A percentile compares a stretch with the other conserved stretches of the same genome.
phyloP scores from a whole-genome alignment of 2,329 filamentous ascomycete species.

The Beauveria sp. region DNA sequence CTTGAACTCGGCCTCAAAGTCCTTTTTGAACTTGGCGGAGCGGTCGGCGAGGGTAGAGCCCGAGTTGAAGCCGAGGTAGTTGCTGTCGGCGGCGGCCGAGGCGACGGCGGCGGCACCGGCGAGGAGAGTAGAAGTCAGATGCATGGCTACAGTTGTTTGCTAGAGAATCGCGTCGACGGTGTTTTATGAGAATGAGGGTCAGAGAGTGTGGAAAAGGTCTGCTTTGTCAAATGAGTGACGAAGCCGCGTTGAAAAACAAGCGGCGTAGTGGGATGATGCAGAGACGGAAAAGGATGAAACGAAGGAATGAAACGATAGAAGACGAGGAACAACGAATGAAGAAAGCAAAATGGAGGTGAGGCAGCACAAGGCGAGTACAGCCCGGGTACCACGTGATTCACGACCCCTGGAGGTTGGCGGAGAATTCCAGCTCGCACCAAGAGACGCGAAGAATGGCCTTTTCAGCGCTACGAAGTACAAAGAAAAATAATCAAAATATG shows the following conservation, averaged over 20 bases:
- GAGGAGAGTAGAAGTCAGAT: constrained; percentile 29
- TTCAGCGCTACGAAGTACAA: background rate
- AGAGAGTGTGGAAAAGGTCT: background rate
- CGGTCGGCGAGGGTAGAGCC: constrained; percentile 38
- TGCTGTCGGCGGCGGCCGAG: constrained; percentile 30
- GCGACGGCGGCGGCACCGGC: constrained; percentile 30
- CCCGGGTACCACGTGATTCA: background rate
- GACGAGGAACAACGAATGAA: background rate
- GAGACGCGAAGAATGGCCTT: background rate
- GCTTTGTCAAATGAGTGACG: constrained; percentile 6
- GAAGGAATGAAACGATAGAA: background rate
- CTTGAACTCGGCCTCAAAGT: constrained; percentile 38
- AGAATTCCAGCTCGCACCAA: too few species aligned
- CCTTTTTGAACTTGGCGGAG: constrained; percentile 44
- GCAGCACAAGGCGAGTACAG: background rate
- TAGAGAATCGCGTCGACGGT: background rate
- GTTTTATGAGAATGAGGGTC: background rate
- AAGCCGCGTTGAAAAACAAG: background rate
- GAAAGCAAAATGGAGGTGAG: background rate
- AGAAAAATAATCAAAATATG: background rate
- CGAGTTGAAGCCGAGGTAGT: constrained; percentile 49
- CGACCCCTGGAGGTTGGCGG: background rate
- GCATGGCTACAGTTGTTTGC: constrained; percentile 28
- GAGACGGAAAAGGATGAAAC: background rate
- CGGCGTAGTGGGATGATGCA: constrained; percentile 5